These are phyloP conservation scores for Penium margaritaceum DNA, from an alignment of 139 green algal species.

Conservation along the genomic window DNA sequence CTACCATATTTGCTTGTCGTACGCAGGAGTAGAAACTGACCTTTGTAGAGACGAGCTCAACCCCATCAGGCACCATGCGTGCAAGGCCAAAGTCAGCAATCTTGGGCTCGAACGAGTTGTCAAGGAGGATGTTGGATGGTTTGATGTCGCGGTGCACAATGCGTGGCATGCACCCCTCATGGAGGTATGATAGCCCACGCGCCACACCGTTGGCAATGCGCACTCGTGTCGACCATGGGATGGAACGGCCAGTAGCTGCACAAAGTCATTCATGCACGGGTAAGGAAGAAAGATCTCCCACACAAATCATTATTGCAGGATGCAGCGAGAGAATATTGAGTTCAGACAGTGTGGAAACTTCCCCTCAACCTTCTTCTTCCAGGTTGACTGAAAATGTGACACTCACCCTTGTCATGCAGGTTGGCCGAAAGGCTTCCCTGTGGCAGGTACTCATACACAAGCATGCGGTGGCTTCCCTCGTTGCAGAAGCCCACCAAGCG, in stretches of 20 bases:
- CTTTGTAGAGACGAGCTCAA: too few species aligned
- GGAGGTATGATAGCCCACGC: neutral
- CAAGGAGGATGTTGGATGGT: neutral
- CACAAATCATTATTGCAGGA: too few species aligned
- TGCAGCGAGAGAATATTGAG: too few species aligned
- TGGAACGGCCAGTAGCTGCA: neutral
- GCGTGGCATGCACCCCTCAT: neutral
- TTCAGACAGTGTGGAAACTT: too few species aligned
- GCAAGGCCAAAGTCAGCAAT: constrained; percentile 3
- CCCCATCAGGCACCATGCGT: neutral
- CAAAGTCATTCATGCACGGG: neutral
- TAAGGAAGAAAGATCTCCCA: neutral
- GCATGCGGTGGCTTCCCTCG: neutral
- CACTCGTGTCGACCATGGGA: neutral
- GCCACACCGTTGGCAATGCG: neutral
- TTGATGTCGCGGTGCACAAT: constrained; percentile 11
- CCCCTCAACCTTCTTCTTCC: neutral
- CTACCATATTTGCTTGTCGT: too few species aligned
- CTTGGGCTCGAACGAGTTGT: neutral
- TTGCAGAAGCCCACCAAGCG: constrained; percentile 30
- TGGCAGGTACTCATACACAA: constrained; percentile 31
- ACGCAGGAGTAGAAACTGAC: too few species aligned
- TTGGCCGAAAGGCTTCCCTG: constrained; percentile 38
- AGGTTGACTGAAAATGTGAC: neutral
- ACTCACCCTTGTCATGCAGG: constrained; percentile 17